A percentile compares a stretch with the other conserved stretches of the same genome.
Conservation (phyloP, 2,329 filamentous ascomycete species). For the Bisporella sp. region DNA sequence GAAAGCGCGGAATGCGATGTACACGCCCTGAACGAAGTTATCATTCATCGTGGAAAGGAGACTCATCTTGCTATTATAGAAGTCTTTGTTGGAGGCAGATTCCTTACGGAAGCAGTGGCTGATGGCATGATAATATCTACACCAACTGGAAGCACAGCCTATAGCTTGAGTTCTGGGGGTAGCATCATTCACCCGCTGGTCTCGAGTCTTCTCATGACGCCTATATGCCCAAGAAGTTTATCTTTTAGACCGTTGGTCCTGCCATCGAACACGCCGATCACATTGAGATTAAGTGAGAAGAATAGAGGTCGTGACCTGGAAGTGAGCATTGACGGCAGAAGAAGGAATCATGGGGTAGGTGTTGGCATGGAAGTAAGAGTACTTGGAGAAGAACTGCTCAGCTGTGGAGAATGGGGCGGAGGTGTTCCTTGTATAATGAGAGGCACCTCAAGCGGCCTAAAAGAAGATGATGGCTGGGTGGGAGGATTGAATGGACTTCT, state of each 20-base stretch:
- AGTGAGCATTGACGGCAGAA: constrained; percentile 71
- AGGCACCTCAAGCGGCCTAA: constrained; percentile 37
- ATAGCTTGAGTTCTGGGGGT: constrained; percentile 87
- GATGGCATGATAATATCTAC: constrained; percentile 94
- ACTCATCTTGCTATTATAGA: constrained; percentile 90
- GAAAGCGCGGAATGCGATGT: constrained; percentile 31
- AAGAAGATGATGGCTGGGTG: constrained; percentile 90
- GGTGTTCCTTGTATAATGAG: constrained; percentile 91
- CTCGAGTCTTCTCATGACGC: constrained; percentile 79
- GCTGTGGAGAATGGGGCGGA: constrained; percentile 50
- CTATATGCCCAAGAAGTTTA: constrained; percentile 87
- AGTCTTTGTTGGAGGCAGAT: constrained; percentile 81
- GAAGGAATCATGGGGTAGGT: constrained; percentile 55
- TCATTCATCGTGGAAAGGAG: constrained; percentile 83
- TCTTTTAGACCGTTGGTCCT: constrained; percentile 89
- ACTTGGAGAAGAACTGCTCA: constrained; percentile 72
- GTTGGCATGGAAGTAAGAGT: constrained; percentile 82
- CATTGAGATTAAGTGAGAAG: constrained; percentile 72
- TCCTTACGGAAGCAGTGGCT: constrained; percentile 87
- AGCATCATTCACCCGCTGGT: constrained; percentile 93
- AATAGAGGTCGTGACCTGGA: constrained; percentile 72
- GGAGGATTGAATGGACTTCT: constrained; percentile 86
- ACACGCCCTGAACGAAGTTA: constrained; percentile 88
- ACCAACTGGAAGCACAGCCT: constrained; percentile 91
- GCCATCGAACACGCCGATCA: constrained; percentile 78